phyloP scores from a whole-genome alignment of 78 protist species.

The Pigoraptor vietnamica region DNA sequence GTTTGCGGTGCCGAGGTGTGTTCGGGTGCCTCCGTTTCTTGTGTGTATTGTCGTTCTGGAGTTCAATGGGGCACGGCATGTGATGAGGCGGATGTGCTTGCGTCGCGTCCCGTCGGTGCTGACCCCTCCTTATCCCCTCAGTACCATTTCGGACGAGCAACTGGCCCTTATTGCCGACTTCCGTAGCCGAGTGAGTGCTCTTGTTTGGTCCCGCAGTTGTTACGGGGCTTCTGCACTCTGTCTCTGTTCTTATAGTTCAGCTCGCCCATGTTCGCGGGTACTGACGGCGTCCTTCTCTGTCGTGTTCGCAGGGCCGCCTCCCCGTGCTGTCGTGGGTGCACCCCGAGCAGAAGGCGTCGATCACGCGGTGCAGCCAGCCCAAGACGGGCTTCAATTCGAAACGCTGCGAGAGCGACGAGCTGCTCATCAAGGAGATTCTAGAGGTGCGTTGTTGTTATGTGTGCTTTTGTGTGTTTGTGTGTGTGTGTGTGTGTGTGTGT shows the following conservation, averaged over 20 bases:
- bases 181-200: not conserved
- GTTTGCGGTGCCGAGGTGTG: not conserved
- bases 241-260: not conserved
- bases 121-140: not conserved
- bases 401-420: conserved; percentile 12
- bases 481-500: not conserved
- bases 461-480: not conserved
- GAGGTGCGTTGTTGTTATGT: not conserved
- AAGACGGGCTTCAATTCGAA: not conserved
- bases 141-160: not conserved
- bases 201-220: not conserved
- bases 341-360: not conserved
- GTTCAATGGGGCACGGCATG: not conserved
- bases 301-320: not conserved
- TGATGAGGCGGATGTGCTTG: not conserved
- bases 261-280: not conserved
- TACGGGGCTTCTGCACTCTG: not conserved
- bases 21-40: not conserved
- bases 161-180: not conserved
- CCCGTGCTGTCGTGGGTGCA: conserved; percentile 15
- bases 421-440: not conserved
- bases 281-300: not conserved
- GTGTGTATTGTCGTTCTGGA: not conserved
- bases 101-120: not conserved
- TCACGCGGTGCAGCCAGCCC: conserved; percentile 20